Base-by-base conservation (phyloP, 768 basidiomycete genomes). In the Lactifluus hygrophoroides region DNA sequence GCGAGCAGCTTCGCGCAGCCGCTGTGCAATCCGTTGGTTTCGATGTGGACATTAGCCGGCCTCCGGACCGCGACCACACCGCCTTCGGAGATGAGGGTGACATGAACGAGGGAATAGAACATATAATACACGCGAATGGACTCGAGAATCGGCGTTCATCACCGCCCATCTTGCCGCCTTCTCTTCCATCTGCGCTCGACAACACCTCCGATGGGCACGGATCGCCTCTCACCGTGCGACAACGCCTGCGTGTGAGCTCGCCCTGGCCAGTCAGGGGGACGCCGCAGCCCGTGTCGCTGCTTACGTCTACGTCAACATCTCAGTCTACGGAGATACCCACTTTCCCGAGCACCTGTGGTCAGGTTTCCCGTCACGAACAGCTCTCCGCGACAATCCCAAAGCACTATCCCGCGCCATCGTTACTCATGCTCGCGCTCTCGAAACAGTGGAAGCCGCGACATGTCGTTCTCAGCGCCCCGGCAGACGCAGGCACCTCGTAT, bases 21-120 rank as follows among this genome's bases (percentile, higher is more conserved):
- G 89, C 89, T 17, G 89, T 88, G 0, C 83, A 88, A 65, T 80
- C 85, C 13, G 83, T 91, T 47, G 89, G 89, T 6, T 74, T 90
- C 32, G 78, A 75, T 55, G 78, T 80, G 10, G 77, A 76, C 34
- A 73, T 81, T 44, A 66, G 77, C n/a, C 75, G 78, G 25, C 68
- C 57, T 38, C 58, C 52, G 47, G 55, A 57, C 38, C 66, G 68
- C 42, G 68, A 73, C 5, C 71, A 72, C 32, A 70, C 67, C 52
- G 60, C 68, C 17, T 72, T 74, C 28, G 76, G 75, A 46, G 74
- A 74, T 43, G 73, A 76, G 28, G 75, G 73, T 6, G 72, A 73
- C 1, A 69, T 68, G 8, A 68, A 65, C 37, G 67, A 68, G 11
- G 63, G 56, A 40, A 49, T 44, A 19, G 50, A 19, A 37, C 43